A percentile compares a stretch with the other conserved stretches of the same genome.
Evolutionary conservation across 805 yeast genomes (phyloP).

Genomic region (Metschnikowia anglica): DNA sequence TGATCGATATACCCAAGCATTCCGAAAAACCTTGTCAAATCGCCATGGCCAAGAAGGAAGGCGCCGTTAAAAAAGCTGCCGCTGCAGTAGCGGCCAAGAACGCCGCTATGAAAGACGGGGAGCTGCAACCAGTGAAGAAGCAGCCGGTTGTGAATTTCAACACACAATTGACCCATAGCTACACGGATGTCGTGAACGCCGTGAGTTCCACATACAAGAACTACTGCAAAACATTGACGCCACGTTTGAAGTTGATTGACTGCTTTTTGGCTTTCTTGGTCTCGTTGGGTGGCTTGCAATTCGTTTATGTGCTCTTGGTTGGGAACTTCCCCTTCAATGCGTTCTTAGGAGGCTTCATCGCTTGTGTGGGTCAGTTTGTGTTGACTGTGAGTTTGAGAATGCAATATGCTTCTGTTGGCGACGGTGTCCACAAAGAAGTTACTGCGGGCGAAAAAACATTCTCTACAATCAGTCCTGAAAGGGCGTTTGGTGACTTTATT

Average conservation of each 20-base stretch:
- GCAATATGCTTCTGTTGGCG: constrained; percentile 44
- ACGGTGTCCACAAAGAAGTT: constrained; percentile 2
- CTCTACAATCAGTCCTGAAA: constrained; percentile 35
- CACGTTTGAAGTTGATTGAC: constrained; percentile 68
- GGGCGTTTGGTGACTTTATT: constrained; percentile 84
- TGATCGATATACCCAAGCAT: not conserved
- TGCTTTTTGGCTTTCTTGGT: constrained; percentile 73
- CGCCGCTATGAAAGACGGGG: constrained; percentile 1
- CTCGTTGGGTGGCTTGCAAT: constrained; percentile 72
- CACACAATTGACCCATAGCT: constrained; percentile 13
- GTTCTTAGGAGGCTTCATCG: constrained; percentile 85
- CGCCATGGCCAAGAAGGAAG: constrained; percentile 37
- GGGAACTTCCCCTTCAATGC: constrained; percentile 98
- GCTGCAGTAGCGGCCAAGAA: constrained; percentile 20
- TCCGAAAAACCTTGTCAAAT: not conserved
- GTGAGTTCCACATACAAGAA: constrained; percentile 35
- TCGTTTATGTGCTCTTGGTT: constrained; percentile 67
- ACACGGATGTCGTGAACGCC: constrained; percentile 30
- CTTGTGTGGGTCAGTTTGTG: constrained; percentile 95
- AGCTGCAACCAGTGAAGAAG: constrained; percentile 10
- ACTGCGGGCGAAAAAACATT: constrained; percentile 4
- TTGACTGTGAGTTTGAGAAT: constrained; percentile 78
- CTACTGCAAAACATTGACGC: constrained; percentile 37
- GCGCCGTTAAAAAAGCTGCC: constrained; percentile 18
- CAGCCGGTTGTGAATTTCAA: constrained; percentile 13